These are phyloP conservation scores for Aspergillus affinis DNA, from an alignment of 495 filamentous ascomycete genomes.

Conservation along the genomic window DNA sequence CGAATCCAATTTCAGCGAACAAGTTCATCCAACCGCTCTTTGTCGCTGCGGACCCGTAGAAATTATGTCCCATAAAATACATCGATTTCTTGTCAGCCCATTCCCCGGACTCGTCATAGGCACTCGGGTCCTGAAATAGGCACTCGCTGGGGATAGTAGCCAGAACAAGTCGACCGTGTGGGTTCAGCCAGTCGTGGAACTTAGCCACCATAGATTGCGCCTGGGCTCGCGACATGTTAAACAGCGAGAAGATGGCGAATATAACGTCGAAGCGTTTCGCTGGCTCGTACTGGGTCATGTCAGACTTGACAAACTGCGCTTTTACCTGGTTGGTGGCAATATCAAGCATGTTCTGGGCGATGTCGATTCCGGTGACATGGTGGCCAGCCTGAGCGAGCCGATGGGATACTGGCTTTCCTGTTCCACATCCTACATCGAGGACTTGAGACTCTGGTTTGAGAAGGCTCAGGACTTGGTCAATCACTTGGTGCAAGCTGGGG, in stretches of 20 bases:
- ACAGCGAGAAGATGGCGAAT: conserved; percentile 6
- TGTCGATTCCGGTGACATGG: conserved; percentile 30
- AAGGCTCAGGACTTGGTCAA: too few species aligned
- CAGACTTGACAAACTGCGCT: neutral
- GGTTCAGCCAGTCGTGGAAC: conserved; percentile 2
- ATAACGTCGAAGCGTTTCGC: neutral
- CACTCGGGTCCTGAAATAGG: neutral
- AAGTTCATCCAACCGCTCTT: neutral
- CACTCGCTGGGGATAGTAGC: neutral
- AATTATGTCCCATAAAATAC: conserved; percentile 8
- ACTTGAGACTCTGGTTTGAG: conserved; percentile 1
- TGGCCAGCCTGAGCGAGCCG: conserved; percentile 27
- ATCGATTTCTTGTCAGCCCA: conserved; percentile 6
- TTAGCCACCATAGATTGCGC: neutral
- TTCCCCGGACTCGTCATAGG: conserved; percentile 3
- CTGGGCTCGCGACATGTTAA: conserved; percentile 1
- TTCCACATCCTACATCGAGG: conserved; percentile 36
- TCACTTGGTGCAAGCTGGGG: too few species aligned
- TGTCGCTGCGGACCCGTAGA: conserved; percentile 5
- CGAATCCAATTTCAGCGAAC: neutral
- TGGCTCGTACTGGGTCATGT: conserved; percentile 6
- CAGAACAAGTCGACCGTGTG: conserved; percentile 1
- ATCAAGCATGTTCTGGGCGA: conserved; percentile 27
- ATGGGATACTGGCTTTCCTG: conserved; percentile 29
- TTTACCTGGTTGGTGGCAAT: conserved; percentile 6